These are phyloP conservation scores for Phlebiopsis flavidoalba DNA, from an alignment of 768 basidiomycete species.

Conservation along the genomic window DNA sequence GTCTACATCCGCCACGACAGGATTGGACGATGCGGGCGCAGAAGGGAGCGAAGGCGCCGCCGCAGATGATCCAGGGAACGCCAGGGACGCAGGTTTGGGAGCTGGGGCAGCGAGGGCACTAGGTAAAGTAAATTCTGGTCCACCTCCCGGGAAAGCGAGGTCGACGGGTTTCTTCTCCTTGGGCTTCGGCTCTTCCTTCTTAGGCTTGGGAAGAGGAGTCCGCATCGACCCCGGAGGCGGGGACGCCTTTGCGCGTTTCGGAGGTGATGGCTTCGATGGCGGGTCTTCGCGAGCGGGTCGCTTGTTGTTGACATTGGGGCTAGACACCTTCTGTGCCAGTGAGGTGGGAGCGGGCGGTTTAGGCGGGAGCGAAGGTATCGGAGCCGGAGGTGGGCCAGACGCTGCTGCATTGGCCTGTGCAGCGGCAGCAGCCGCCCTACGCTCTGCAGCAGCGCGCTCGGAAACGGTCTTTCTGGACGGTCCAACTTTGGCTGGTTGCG, in stretches of 20 bases:
- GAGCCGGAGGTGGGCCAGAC: background rate
- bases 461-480: background rate
- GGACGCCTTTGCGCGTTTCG: conserved; percentile 11
- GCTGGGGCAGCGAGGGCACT: conserved; percentile 4
- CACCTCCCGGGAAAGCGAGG: conserved; percentile 12
- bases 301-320: conserved; percentile 11
- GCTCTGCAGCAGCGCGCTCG: background rate
- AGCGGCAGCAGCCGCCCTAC: background rate
- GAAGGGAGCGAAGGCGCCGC: background rate
- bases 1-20: conserved; percentile 10
- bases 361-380: background rate
- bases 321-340: background rate
- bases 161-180: conserved; percentile 13
- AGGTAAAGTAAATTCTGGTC: conserved; percentile 11
- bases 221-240: background rate
- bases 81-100: conserved; percentile 8
- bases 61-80: conserved; percentile 11
- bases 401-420: background rate
- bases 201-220: background rate
- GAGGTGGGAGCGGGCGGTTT: conserved; percentile 4
- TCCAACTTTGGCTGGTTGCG: conserved; percentile 1
- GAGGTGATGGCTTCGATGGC: conserved; percentile 9
- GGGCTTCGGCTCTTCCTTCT: conserved; percentile 7
- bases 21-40: background rate
- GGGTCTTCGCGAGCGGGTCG: conserved; percentile 12